Conservation (phyloP, 2,329 filamentous ascomycete species). For the Ophiostoma quercus region DNA sequence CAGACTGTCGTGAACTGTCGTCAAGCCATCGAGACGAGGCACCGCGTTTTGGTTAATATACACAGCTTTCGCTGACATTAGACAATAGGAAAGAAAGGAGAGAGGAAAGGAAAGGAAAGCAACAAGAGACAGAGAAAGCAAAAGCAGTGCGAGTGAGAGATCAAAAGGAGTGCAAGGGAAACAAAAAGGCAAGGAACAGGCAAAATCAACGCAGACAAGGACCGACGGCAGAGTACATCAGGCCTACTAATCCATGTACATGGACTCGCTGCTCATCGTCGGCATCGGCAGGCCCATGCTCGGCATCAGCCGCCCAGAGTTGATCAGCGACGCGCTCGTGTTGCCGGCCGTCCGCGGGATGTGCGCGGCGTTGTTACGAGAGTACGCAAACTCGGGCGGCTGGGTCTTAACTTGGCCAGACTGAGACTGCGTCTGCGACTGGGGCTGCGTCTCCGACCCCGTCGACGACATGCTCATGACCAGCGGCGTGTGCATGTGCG, state of each 20-base stretch:
- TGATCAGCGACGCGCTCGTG: slow-evolving; percentile 23
- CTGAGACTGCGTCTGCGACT: background rate
- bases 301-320: slow-evolving; percentile 28
- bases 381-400: slow-evolving; percentile 26
- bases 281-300: slow-evolving; percentile 45
- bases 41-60: slow-evolving; percentile 12
- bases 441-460: background rate
- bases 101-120: slow-evolving; percentile 24
- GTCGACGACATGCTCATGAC: slow-evolving; percentile 3
- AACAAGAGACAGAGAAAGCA: background rate
- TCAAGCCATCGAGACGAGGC: background rate
- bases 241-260: slow-evolving; percentile 47
- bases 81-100: slow-evolving; percentile 9
- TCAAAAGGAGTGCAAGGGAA: background rate
- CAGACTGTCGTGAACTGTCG: slow-evolving; percentile 10
- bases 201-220: background rate
- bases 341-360: slow-evolving; percentile 27
- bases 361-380: slow-evolving; percentile 37
- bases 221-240: background rate
- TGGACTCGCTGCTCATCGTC: slow-evolving; percentile 42
- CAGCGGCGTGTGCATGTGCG: slow-evolving; percentile 42
- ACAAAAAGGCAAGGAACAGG: background rate
- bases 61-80: slow-evolving; percentile 15
- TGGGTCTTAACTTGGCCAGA: background rate
- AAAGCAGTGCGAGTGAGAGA: background rate